phyloP scores from a whole-genome alignment of 768 basidiomycete species.

The Floccularia luteovirens region DNA sequence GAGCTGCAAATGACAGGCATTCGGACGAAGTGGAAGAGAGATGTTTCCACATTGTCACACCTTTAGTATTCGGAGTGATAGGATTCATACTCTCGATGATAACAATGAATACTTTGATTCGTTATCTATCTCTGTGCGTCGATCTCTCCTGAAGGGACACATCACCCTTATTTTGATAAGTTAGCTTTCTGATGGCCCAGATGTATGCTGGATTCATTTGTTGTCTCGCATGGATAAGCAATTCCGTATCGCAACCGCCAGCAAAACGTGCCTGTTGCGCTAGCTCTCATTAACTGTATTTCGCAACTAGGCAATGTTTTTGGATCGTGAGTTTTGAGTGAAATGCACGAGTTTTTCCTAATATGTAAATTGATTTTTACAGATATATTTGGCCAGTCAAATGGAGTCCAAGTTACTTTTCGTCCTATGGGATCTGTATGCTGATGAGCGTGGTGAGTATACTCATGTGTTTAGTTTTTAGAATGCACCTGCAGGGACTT shows the following conservation, averaged over 20 bases:
- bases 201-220: slow-evolving; percentile 65
- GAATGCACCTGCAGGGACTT: slow-evolving; percentile 16
- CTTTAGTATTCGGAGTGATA: slow-evolving; percentile 56
- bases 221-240: slow-evolving; percentile 44
- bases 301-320: slow-evolving; percentile 80
- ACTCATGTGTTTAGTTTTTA: slow-evolving; percentile 45
- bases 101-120: slow-evolving; percentile 59
- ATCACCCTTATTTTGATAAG: slow-evolving; percentile 1
- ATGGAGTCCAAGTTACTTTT: slow-evolving; percentile 64
- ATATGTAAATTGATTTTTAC: slow-evolving; percentile 7
- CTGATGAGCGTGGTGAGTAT: slow-evolving; percentile 43
- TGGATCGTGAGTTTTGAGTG: slow-evolving; percentile 54
- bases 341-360: slow-evolving; percentile 1
- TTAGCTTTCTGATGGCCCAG: slow-evolving; percentile 72
- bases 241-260: slow-evolving; percentile 61
- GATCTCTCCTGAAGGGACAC: neutral
- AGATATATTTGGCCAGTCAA: slow-evolving; percentile 59
- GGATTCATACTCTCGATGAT: slow-evolving; percentile 69
- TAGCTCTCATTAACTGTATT: slow-evolving; percentile 76
- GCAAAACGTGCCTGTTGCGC: slow-evolving; percentile 75
- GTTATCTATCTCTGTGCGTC: slow-evolving; percentile 64
- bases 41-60: slow-evolving; percentile 56
- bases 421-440: slow-evolving; percentile 72
- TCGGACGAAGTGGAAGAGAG: slow-evolving; percentile 75
- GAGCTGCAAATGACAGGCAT: slow-evolving; percentile 33